Evolutionary conservation across 225 moss, liverwort and hornwort species (phyloP), one percentile per base, ranked within the genome.

Genomic region (Bryoerythrophyllum caledonicum): DNA sequence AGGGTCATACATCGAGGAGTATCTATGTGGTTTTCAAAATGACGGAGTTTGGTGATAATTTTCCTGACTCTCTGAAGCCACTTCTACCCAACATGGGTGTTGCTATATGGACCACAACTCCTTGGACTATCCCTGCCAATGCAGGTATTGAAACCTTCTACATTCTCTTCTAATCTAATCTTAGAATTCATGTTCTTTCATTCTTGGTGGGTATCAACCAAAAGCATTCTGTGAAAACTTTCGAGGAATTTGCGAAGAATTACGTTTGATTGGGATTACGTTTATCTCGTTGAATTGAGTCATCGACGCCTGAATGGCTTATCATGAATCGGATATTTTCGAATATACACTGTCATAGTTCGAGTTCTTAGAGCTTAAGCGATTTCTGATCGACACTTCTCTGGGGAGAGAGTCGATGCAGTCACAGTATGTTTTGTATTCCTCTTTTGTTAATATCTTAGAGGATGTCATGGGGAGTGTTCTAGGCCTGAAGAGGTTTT

Each of bases 31-130:
- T 78, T 20, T 91, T 99, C 71, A 90, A 89, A 82, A 56, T 99
- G 72, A 91, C 85, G 15, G 80, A 89, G 56, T 77, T 99, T 32
- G 81, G 88, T 67, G 89, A 93, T 37, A 80, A 74, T 10, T 99
- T 99, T 79, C 94, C 97, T 6, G 85, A 81, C 64, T 89, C 91
- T 58, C 80, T 87, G 78, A 86, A 75, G 78, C 49, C 87, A 11
- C 76, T 93, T 60, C 82, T 90, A 71, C 89, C 91, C 20, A 83
- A 87, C 69, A 83, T 99, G 78, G 94, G 97, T 80, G 86, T 99
- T 74, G 94, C 97, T 68, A 93, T 99, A 56, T 99, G 97, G 97
- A 99, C 97, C 26, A 99, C 97, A 65, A 99, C 97, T 57, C 97
- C 97, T 40, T 99, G 97, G 97, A 99, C 97, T 62, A 84, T 99